These are phyloP conservation scores for Suillus variegatus DNA, from an alignment of 768 basidiomycete genomes.

Conservation along the genomic window DNA sequence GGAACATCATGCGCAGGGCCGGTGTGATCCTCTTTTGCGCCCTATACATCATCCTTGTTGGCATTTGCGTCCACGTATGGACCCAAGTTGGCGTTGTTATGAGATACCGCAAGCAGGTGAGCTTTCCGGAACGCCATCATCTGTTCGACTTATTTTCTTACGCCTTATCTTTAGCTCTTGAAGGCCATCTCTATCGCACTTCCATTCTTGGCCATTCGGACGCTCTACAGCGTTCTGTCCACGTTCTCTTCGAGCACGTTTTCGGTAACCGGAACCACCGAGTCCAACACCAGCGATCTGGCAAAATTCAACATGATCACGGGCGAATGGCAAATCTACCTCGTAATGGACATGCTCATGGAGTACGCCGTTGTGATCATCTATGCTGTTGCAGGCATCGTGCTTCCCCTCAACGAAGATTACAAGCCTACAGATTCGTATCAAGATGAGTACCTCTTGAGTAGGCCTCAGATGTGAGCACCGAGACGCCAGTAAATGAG, in stretches of 20 bases:
- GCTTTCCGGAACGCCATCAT: constrained; percentile 26
- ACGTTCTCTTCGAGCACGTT: constrained; percentile 50
- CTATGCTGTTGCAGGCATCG: constrained; percentile 31
- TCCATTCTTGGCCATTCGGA: constrained; percentile 55
- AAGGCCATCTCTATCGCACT: constrained; percentile 53
- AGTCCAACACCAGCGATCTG: constrained; percentile 28
- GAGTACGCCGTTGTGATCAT: constrained; percentile 51
- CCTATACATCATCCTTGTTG: constrained; percentile 46
- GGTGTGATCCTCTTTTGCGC: constrained; percentile 36
- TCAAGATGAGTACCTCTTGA: constrained; percentile 20
- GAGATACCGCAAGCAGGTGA: constrained; percentile 28
- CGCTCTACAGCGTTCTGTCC: constrained; percentile 48
- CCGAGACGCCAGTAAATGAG: not conserved
- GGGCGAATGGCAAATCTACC: constrained; percentile 53
- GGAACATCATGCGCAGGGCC: constrained; percentile 31
- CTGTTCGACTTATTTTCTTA: constrained; percentile 9
- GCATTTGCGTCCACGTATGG: constrained; percentile 52
- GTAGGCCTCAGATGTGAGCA: constrained; percentile 29
- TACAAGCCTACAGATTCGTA: constrained; percentile 15
- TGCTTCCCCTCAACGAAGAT: constrained; percentile 22
- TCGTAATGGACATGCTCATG: constrained; percentile 55
- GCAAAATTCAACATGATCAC: constrained; percentile 50
- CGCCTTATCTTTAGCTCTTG: constrained; percentile 48
- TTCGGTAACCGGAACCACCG: constrained; percentile 31
- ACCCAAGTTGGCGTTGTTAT: constrained; percentile 41